A percentile compares a stretch with the other conserved stretches of the same genome.
phyloP scores from a whole-genome alignment of 2,329 filamentous ascomycete species.

The Aspergillus chevalieri region DNA sequence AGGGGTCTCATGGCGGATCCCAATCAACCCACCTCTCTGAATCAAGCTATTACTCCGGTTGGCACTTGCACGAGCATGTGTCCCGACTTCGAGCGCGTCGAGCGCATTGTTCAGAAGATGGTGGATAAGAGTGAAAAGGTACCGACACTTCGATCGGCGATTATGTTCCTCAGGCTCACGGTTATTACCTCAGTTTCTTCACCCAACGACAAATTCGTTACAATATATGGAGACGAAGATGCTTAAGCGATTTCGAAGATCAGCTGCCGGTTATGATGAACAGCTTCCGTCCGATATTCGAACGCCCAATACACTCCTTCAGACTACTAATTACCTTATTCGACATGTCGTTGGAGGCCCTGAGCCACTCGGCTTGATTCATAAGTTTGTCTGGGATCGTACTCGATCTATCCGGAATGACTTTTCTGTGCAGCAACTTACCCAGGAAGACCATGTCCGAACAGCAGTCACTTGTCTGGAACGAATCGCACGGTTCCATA shows the following conservation, averaged over 20 bases:
- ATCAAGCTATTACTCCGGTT: conserved; percentile 56
- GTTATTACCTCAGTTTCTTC: conserved; percentile 21
- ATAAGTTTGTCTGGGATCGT: conserved; percentile 61
- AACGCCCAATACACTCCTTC: conserved; percentile 46
- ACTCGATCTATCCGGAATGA: conserved; percentile 61
- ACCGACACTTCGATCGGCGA: conserved; percentile 3
- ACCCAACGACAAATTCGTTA: conserved; percentile 28
- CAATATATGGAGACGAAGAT: conserved; percentile 42
- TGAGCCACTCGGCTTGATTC: conserved; percentile 47
- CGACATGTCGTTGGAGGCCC: conserved; percentile 47
- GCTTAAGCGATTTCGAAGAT: conserved; percentile 59
- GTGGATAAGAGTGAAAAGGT: conserved; percentile 57
- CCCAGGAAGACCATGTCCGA: conserved; percentile 49
- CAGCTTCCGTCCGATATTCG: conserved; percentile 60
- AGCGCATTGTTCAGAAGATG: conserved; percentile 57
- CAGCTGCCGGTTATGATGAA: conserved; percentile 57
- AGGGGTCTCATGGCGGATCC: conserved; percentile 54
- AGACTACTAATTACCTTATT: conserved; percentile 45
- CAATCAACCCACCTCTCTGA: conserved; percentile 53
- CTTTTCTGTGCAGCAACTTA: conserved; percentile 57
- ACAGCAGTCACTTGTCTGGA: conserved; percentile 57
- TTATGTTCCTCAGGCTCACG: background rate
- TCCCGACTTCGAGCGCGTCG: conserved; percentile 56
- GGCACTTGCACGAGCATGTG: conserved; percentile 61
- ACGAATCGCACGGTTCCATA: conserved; percentile 58